Conservation (phyloP, 169 alveolate genomes). For the Plasmodium blacklocki region DNA sequence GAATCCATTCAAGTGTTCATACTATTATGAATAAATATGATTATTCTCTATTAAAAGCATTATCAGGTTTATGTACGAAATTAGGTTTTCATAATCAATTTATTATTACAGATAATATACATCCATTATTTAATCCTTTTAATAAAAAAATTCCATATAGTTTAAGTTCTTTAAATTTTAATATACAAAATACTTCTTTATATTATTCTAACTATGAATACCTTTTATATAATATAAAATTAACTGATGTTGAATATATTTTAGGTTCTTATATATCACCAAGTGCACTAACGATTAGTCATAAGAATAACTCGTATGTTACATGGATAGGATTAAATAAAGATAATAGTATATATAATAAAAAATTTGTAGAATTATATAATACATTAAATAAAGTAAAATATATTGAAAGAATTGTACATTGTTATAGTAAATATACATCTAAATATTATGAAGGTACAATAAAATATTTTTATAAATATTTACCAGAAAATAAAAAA, state of each 20-base stretch:
- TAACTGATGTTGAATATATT: constrained; percentile 43
- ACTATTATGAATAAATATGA: constrained; percentile 63
- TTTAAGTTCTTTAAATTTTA: constrained; percentile 45
- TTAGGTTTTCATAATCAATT: constrained; percentile 67
- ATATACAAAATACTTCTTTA: constrained; percentile 32
- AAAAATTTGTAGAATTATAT: constrained; percentile 58
- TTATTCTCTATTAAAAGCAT: constrained; percentile 41
- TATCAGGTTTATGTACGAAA: constrained; percentile 69
- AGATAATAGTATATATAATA: constrained; percentile 45
- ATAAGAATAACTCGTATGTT: constrained; percentile 38
- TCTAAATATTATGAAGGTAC: constrained; percentile 52
- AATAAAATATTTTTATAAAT: constrained; percentile 48
- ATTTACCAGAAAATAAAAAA: constrained; percentile 66
- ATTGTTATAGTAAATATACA: constrained; percentile 64
- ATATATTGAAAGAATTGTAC: constrained; percentile 65
- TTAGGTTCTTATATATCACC: constrained; percentile 58
- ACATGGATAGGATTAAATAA: constrained; percentile 61
- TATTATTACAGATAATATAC: constrained; percentile 67
- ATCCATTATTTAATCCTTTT: constrained; percentile 39
- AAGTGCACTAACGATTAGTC: constrained; percentile 10
- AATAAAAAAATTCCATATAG: constrained; percentile 47
- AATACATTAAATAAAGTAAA: constrained; percentile 12
- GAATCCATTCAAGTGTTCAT: constrained; percentile 71
- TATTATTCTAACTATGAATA: constrained; percentile 59
- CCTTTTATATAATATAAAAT: constrained; percentile 36